A percentile compares a stretch with the other conserved stretches of the same genome.
Conservation (phyloP, 768 basidiomycete genomes). For the Rhizopogon vinicolor region DNA sequence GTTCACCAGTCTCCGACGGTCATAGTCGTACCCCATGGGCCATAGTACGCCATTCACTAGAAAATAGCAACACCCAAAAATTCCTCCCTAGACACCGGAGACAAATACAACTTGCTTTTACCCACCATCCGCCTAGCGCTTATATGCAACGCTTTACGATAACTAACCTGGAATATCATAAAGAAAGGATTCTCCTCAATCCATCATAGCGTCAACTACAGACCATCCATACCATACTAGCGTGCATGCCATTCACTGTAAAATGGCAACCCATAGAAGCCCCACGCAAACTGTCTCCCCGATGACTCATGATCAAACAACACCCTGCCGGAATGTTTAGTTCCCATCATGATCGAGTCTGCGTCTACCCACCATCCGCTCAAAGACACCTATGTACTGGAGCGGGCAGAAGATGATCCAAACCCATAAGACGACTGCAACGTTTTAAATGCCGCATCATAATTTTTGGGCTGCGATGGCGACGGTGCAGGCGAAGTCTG, state of each 20-base stretch:
- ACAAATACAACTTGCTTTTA: too few species aligned
- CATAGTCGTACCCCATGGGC: too few species aligned
- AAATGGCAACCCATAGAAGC: background rate
- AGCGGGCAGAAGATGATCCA: background rate
- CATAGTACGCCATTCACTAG: too few species aligned
- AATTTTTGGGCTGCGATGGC: slow-evolving; percentile 1
- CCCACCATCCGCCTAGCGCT: too few species aligned
- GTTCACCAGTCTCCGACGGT: too few species aligned
- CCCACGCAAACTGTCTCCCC: too few species aligned
- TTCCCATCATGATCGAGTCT: background rate
- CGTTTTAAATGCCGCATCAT: background rate
- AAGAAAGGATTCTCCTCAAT: background rate
- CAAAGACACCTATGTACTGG: background rate
- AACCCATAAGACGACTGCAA: slow-evolving; percentile 2
- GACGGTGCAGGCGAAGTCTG: background rate
- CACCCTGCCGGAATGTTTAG: background rate
- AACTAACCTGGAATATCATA: background rate
- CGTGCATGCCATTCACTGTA: too few species aligned
- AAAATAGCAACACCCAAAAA: too few species aligned
- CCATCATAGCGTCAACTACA: too few species aligned
- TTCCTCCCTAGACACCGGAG: too few species aligned
- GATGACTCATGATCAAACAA: background rate
- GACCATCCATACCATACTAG: too few species aligned
- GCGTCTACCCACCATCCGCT: background rate
- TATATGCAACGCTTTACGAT: background rate